Conservation (phyloP, 768 basidiomycete species). For the Neoboletus subvelutipes region DNA sequence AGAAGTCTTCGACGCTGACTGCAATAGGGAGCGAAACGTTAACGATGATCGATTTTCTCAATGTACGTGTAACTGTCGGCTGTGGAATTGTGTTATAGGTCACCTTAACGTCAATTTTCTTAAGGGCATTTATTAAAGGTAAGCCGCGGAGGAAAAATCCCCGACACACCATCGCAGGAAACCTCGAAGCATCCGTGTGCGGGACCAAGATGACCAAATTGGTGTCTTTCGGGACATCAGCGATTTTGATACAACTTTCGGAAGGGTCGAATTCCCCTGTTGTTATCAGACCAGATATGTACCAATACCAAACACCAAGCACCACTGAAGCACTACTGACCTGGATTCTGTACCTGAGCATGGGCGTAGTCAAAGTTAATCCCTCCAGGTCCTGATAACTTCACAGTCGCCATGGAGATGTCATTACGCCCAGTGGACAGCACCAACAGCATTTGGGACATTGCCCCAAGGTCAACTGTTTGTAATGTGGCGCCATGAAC, state of each 20-base stretch:
- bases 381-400: conserved; percentile 54
- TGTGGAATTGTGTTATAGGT: conserved; percentile 65
- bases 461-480: conserved; percentile 65
- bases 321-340: conserved; percentile 21
- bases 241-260: conserved; percentile 46
- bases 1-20: conserved; percentile 96
- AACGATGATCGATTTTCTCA: conserved; percentile 56
- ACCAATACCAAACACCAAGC: neutral
- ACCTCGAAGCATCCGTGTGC: conserved; percentile 63
- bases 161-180: conserved; percentile 56
- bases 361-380: conserved; percentile 46
- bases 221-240: conserved; percentile 47
- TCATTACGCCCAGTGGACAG: conserved; percentile 72
- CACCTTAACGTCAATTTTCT: conserved; percentile 70
- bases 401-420: conserved; percentile 52
- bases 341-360: conserved; percentile 38
- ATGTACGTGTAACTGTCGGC: conserved; percentile 49
- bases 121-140: conserved; percentile 1
- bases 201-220: conserved; percentile 55
- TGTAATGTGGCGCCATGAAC: conserved; percentile 7
- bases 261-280: conserved; percentile 35
- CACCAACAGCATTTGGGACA: conserved; percentile 51
- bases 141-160: neutral
- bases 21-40: conserved; percentile 77
- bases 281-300: conserved; percentile 14